phyloP scores from a whole-genome alignment of 2,329 filamentous ascomycete genomes.

The Pleurostoma richardsiae region DNA sequence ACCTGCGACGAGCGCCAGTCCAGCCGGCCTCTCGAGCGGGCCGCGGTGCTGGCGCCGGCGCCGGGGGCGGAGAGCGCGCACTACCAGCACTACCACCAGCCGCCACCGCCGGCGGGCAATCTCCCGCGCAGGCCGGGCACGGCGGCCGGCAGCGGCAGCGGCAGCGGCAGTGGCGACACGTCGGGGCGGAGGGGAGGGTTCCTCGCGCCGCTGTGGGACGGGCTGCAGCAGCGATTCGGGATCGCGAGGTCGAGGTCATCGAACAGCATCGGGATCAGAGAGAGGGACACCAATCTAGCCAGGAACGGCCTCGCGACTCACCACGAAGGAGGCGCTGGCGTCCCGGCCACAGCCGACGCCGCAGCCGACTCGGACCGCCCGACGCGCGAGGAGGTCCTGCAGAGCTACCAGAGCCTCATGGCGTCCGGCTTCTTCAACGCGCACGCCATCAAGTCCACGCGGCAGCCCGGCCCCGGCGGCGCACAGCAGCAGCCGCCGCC shows the following conservation, averaged over 20 bases:
- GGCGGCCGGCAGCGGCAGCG: neutral
- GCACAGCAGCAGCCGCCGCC: slow-evolving; percentile 6
- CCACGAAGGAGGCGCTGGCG: neutral
- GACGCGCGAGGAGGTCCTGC: slow-evolving; percentile 45
- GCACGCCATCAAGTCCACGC: slow-evolving; percentile 52
- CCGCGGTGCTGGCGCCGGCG: no score
- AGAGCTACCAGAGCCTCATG: slow-evolving; percentile 52
- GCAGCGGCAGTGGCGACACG: slow-evolving; percentile 11
- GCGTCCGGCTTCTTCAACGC: slow-evolving; percentile 53
- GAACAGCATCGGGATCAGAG: slow-evolving; percentile 14
- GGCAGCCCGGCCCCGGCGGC: slow-evolving; percentile 31
- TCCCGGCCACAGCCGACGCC: neutral
- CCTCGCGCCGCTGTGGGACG: slow-evolving; percentile 24
- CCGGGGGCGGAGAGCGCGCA: no score
- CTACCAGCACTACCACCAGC: no score
- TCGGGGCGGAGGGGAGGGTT: slow-evolving; percentile 12
- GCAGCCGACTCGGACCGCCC: slow-evolving; percentile 17
- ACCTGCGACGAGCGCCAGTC: slow-evolving; percentile 17
- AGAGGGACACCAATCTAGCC: neutral
- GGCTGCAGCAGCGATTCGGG: slow-evolving; percentile 21
- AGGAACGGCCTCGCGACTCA: no score
- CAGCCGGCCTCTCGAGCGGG: slow-evolving; percentile 6
- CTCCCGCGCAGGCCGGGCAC: no score
- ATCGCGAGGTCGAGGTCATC: slow-evolving; percentile 14
- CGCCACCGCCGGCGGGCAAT: no score